phyloP scores from a whole-genome alignment of 371 early-diverging fungal genomes.

The Parasitella parasitica region DNA sequence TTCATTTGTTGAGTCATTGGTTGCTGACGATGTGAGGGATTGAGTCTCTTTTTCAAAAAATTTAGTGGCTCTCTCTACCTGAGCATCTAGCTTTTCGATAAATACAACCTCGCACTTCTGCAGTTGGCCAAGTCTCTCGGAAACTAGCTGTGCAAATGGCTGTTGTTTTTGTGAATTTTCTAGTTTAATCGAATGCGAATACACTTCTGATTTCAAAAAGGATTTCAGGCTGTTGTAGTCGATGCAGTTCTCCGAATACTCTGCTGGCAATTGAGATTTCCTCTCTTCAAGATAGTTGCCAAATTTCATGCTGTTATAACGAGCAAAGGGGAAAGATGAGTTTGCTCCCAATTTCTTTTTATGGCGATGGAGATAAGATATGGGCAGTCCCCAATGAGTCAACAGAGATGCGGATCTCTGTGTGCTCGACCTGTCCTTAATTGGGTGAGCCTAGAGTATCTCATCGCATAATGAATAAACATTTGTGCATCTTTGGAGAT shows the following conservation, averaged over 20 bases:
- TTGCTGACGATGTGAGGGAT: constrained; percentile 42
- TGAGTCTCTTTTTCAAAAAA: constrained; percentile 45
- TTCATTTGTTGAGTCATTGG: constrained; percentile 26
- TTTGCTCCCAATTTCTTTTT: not conserved
- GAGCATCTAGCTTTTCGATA: constrained; percentile 57
- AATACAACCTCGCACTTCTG: constrained; percentile 55
- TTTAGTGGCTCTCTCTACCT: constrained; percentile 55
- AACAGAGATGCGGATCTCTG: constrained; percentile 6
- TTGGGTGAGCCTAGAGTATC: too few species aligned
- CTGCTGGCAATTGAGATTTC: constrained; percentile 55
- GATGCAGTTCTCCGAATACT: constrained; percentile 63
- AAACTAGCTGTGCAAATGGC: constrained; percentile 47
- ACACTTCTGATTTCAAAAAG: constrained; percentile 55
- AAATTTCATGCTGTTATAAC: constrained; percentile 64
- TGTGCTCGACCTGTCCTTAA: too few species aligned
- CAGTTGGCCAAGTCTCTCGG: constrained; percentile 44
- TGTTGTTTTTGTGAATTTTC: constrained; percentile 13
- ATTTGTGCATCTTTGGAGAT: not conserved
- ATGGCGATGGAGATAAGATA: constrained; percentile 1
- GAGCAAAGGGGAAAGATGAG: not conserved
- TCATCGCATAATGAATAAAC: not conserved
- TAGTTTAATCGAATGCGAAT: constrained; percentile 36
- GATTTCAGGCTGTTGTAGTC: constrained; percentile 64
- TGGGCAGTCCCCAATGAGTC: constrained; percentile 5
- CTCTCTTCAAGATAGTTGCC: constrained; percentile 70